Evolutionary conservation across 1,284 basidiomycete genomes (phyloP), one percentile per base, ranked within the genome.

Genomic region (Apiotrichum sp.): DNA sequence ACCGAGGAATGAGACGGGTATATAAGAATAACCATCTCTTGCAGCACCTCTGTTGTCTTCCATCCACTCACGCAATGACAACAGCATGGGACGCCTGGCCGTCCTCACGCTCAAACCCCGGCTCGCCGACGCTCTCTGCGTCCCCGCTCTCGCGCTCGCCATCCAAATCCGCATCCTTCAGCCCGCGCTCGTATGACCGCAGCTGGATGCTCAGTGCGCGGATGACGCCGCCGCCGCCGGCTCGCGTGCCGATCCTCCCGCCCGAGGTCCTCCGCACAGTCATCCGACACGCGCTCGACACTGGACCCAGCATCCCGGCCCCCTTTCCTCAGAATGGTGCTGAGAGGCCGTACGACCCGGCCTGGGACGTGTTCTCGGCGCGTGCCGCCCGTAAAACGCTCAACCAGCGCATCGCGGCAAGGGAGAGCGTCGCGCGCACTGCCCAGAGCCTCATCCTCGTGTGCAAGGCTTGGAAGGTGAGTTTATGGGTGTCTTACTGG

Each of bases 381-480:
- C 59, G 53, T n/a, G 53, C 56, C 3, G 59, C 59, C 3, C 45
- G 49, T 13, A 40, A 49, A 40, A 48, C 47, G 11, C 36, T 46
- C 3, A 46, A 46, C 11, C 45, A 43, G 1, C 59, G 59, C 35
- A 46, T 38, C 1, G 47, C 35, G 2, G 39, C 38, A 16, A 47
- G 56, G 1, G 51, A 45, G 9, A 44, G 45, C 34, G 54, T 61
- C 8, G 42, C 44, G 16, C 48, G 51, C 3, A 56, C 56, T 1
- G 59, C 59, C 5, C 47, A 56, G 1, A 13, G 79, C 36, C 68
- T 87, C 46, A 71, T 86, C 66, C 72, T 79, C 34, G 83, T 89
- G 11, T 89, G 86, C 74, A 87, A 83, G 67, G 76, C 79, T 11
- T 85, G 90, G 77, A 82, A 81, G 77, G 89, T 89, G 72, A 66